Base-by-base conservation (phyloP, 805 yeast species). In the Wickerhamomyces bovis region DNA sequence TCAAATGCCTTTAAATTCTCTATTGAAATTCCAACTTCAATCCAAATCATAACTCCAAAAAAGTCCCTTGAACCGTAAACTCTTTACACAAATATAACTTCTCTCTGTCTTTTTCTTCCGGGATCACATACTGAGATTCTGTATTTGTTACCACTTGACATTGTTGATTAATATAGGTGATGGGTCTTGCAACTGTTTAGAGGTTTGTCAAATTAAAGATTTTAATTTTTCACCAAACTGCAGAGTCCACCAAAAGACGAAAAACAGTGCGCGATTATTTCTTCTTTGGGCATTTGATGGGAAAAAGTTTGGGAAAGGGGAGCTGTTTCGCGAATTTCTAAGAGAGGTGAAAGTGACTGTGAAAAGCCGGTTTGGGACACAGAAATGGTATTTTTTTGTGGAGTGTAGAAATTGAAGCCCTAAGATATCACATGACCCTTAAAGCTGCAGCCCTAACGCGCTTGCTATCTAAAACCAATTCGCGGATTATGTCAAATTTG, bases 101-200 rank as follows among this genome's bases (percentile, higher is more conserved):
- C 42, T 33, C 39, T 42, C 33, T 4, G n/a, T 35, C 39, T 15
- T 38, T 23, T 12, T 21, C 23, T 30, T 23, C 40, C 22, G 30
- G 19, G 28, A 18, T 20, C 55, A 86, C 96, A 76, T 87, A 87
- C 95, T 76, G 99, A 89, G 87, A 92, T 89, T 80, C 97, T 89
- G 89, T 85, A 94, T 83, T 92, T 92, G 85, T 89, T 94, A 83
- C 99, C 97, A 76, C 95, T 81, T 70, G 89, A 83, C 92, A 85
- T 85, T 74, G 69, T 76, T 62, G 52, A 51, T 53, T 33, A 33
- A 33, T 33, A 16, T 33, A 16, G 36, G 20, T 33, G 36, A 33
- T 33, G 4, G 31, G 12, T 33, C n/a, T 33, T 33, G 13, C 36
- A 33, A 33, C 36, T 33, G 36, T 33, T 33, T 33, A 33, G 25